Percentiles rank a stretch among this genome's conserved stretches.
phyloP scores from a whole-genome alignment of 208 protist genomes.

The Acanthamoeba triangularis region DNA sequence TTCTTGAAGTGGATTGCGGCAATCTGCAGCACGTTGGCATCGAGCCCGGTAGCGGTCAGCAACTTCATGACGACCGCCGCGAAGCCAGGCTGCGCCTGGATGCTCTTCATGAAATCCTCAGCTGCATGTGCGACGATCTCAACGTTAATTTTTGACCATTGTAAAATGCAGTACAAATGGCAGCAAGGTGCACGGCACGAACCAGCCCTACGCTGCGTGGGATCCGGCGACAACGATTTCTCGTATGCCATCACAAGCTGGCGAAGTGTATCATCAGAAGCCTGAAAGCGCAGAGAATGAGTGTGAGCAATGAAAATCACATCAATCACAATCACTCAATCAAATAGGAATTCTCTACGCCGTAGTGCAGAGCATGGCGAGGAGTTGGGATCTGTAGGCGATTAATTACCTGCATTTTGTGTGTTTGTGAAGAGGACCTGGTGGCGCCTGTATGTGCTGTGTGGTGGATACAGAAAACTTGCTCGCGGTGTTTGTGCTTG shows the following conservation, averaged over 20 bases:
- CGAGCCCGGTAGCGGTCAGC: conserved; percentile 22
- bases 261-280: conserved; percentile 8
- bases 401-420: too few species aligned
- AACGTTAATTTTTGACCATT: background rate
- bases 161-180: too few species aligned
- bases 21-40: background rate
- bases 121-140: background rate
- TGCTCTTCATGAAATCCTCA: background rate
- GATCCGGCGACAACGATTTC: background rate
- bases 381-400: too few species aligned
- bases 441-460: too few species aligned
- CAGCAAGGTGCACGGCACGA: too few species aligned
- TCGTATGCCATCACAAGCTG: background rate
- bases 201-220: background rate
- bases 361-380: too few species aligned
- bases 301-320: too few species aligned
- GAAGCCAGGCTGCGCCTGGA: conserved; percentile 30
- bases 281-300: too few species aligned
- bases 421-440: too few species aligned
- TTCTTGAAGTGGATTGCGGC: conserved; percentile 90
- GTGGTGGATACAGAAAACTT: background rate
- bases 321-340: too few species aligned
- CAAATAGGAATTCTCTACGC: too few species aligned
- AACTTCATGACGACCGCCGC: background rate
- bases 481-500: background rate